These are phyloP conservation scores for Botryotinia narcissicola DNA, from an alignment of 2,329 filamentous ascomycete genomes.

Conservation along the genomic window DNA sequence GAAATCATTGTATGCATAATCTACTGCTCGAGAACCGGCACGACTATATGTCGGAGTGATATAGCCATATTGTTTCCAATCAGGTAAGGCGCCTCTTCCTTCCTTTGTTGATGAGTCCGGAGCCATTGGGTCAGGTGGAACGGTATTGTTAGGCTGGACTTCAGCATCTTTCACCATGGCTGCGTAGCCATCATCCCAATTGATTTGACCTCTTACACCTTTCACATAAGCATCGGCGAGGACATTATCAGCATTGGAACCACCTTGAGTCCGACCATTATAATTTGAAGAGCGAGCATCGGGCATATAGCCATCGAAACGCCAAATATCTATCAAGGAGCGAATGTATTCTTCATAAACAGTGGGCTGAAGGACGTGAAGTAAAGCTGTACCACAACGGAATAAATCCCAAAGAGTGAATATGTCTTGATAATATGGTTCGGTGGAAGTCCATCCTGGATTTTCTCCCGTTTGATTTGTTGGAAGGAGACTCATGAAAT, in stretches of 20 bases:
- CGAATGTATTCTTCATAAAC: slow-evolving; percentile 65
- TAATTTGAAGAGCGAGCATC: slow-evolving; percentile 66
- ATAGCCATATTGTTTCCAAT: slow-evolving; percentile 64
- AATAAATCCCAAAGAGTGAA: slow-evolving; percentile 67
- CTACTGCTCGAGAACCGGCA: slow-evolving; percentile 62
- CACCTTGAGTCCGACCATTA: slow-evolving; percentile 68
- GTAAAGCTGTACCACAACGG: slow-evolving; percentile 61
- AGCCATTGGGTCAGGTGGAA: slow-evolving; percentile 52
- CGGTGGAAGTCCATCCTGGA: slow-evolving; percentile 59
- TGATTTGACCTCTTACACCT: slow-evolving; percentile 56
- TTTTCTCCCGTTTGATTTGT: slow-evolving; percentile 72
- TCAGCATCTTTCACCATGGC: slow-evolving; percentile 69
- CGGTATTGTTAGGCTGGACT: slow-evolving; percentile 56
- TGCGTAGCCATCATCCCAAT: slow-evolving; percentile 62
- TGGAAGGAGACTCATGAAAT: slow-evolving; percentile 46
- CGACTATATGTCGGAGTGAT: slow-evolving; percentile 62
- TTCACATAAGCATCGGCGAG: slow-evolving; percentile 72
- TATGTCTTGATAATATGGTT: slow-evolving; percentile 70
- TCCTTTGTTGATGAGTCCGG: slow-evolving; percentile 62
- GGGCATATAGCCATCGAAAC: slow-evolving; percentile 61
- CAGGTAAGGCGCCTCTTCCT: slow-evolving; percentile 65
- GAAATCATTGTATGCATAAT: slow-evolving; percentile 69
- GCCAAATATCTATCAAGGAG: slow-evolving; percentile 66
- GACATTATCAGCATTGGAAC: slow-evolving; percentile 69
- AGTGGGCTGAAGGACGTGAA: slow-evolving; percentile 62